Percentiles rank a stretch among this genome's conserved stretches.
These are phyloP conservation scores for Botryotinia globosa DNA, from an alignment of 2,329 filamentous ascomycete species.

Conservation along the genomic window DNA sequence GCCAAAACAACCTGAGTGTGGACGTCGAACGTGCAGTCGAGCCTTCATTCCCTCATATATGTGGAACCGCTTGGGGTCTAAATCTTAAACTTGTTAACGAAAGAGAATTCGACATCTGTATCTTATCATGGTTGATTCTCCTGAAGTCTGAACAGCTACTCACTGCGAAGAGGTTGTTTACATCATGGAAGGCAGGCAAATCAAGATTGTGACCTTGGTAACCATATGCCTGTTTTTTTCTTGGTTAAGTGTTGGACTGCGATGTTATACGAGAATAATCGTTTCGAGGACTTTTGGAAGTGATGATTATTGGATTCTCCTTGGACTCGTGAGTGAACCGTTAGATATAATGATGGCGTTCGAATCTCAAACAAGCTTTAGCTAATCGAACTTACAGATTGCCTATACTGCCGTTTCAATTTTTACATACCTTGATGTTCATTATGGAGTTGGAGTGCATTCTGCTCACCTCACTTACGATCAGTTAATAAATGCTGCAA, in stretches of 20 bases:
- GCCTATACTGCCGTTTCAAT: background rate
- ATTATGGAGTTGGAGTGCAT: slow-evolving; percentile 6
- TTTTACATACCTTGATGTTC: background rate
- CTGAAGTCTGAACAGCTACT: background rate
- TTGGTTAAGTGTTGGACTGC: background rate
- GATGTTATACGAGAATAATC: slow-evolving; percentile 5
- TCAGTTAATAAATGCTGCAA: background rate
- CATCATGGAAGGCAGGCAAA: background rate
- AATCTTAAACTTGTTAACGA: background rate
- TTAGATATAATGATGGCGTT: background rate
- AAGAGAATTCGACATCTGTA: background rate
- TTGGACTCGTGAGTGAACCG: slow-evolving; percentile 5
- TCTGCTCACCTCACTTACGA: background rate
- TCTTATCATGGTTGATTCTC: background rate
- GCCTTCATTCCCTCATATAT: background rate
- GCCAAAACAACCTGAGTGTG: background rate
- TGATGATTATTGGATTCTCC: slow-evolving; percentile 12
- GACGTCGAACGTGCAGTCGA: background rate
- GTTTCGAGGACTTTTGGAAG: slow-evolving; percentile 4
- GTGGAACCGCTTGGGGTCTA: too few species aligned
- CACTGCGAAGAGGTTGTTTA: background rate
- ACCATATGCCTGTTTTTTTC: background rate
- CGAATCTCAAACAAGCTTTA: background rate
- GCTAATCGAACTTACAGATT: background rate
- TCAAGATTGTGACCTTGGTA: background rate